Conservation (phyloP, 1,139 yeast species). For the Kurtzmaniella natalensis region DNA sequence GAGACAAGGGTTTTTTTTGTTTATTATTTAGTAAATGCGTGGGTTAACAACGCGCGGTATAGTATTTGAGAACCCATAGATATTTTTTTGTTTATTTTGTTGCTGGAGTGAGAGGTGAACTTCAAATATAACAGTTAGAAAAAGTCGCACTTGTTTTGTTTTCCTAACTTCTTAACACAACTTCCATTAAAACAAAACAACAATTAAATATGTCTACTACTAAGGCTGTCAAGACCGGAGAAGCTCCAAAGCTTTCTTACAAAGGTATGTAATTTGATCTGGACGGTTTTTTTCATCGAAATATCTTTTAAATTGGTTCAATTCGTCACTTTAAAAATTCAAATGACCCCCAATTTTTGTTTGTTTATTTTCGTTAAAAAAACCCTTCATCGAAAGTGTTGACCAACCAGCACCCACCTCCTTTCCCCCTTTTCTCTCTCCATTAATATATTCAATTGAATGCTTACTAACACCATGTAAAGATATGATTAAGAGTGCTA, state of each 20-base stretch:
- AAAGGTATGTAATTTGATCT: constrained; percentile 39
- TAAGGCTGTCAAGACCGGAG: constrained; percentile 22
- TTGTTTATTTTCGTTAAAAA: constrained; percentile 4
- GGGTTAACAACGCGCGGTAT: too few relatives aligned
- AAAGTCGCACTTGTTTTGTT: constrained; percentile 2
- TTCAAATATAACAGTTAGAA: not conserved
- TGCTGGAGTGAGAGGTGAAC: not conserved
- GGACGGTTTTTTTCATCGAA: constrained; percentile 1
- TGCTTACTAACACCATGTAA: constrained; percentile 10
- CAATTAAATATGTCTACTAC: constrained; percentile 26
- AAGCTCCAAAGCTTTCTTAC: constrained; percentile 41
- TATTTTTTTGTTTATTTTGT: too few relatives aligned
- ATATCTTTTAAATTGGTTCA: too few relatives aligned
- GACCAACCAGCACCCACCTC: too few relatives aligned
- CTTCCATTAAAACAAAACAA: constrained; percentile 1
- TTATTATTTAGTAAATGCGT: too few relatives aligned
- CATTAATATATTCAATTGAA: constrained; percentile 2
- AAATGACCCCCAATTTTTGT: constrained; percentile 1
- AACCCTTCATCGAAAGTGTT: too few relatives aligned
- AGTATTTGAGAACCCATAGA: too few relatives aligned
- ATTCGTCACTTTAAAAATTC: not conserved
- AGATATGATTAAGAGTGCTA: constrained; percentile 79
- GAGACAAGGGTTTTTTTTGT: too few relatives aligned
- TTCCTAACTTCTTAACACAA: not conserved
- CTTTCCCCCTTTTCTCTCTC: too few relatives aligned